Evolutionary conservation across 2,329 filamentous ascomycete species (phyloP).

Genomic region (Sphaceloma murrayae): DNA sequence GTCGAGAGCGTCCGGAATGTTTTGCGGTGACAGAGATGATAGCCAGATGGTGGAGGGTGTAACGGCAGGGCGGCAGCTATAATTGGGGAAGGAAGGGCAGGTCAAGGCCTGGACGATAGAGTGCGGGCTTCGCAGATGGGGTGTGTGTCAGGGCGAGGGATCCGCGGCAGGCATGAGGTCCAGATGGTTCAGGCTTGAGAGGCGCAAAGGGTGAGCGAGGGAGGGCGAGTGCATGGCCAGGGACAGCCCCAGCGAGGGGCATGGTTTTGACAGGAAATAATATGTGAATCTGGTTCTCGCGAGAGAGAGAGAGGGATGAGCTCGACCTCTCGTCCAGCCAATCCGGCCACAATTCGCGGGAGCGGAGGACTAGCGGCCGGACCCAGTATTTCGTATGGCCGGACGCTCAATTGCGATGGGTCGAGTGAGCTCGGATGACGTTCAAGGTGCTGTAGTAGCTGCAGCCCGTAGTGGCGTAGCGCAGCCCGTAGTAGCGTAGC

Average conservation of each 20-base stretch:
- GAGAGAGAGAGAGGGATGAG: background rate
- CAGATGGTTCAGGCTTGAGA: no score
- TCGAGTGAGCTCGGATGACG: conserved; percentile 9
- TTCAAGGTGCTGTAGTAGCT: background rate
- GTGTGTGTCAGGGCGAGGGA: conserved; percentile 3
- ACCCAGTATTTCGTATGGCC: conserved; percentile 5
- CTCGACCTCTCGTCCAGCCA: background rate
- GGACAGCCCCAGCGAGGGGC: conserved; percentile 9
- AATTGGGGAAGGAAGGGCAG: background rate
- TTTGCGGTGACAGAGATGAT: background rate
- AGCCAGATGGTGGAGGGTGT: background rate
- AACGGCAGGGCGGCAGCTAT: conserved; percentile 10
- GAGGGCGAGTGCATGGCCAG: background rate
- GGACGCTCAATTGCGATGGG: background rate
- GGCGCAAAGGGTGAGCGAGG: conserved; percentile 1
- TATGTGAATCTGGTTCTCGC: no score
- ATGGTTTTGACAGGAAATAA: conserved; percentile 3
- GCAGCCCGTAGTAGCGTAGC: conserved; percentile 2
- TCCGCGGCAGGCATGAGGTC: no score
- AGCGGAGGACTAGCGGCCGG: conserved; percentile 4
- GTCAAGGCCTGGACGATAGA: conserved; percentile 2
- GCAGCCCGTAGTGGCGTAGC: no score
- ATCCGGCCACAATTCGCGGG: background rate
- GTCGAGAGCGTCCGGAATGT: conserved; percentile 8
- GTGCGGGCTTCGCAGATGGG: background rate